Percentiles rank a stretch among this genome's conserved stretches.
These are phyloP conservation scores for Daldinia bambusicola DNA, from an alignment of 495 filamentous ascomycete genomes.

Conservation along the genomic window DNA sequence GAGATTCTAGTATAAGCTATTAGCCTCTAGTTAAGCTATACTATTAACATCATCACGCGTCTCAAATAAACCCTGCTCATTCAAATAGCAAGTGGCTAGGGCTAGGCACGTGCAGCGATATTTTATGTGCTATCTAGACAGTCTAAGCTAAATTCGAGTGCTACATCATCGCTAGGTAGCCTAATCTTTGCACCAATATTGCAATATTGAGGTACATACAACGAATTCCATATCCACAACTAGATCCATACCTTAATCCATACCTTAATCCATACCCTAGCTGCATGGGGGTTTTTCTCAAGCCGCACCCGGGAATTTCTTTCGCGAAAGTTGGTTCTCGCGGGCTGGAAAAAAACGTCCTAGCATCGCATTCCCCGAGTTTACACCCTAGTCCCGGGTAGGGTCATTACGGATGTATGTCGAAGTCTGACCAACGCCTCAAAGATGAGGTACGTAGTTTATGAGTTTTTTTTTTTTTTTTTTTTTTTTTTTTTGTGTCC, in stretches of 20 bases:
- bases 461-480: no score
- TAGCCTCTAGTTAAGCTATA: no score
- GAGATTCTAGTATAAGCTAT: background rate
- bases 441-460: constrained; percentile 82
- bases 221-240: background rate
- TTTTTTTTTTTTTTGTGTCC: no score
- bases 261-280: background rate
- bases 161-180: constrained; percentile 4
- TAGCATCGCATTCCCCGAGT: constrained; percentile 9
- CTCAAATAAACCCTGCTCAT: constrained; percentile 9
- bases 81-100: constrained; percentile 3
- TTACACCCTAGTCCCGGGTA: constrained; percentile 30
- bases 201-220: no score
- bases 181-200: no score
- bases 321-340: constrained; percentile 1
- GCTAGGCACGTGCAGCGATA: constrained; percentile 27
- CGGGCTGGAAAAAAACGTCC: constrained; percentile 2
- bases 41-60: constrained; percentile 5
- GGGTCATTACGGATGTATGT: constrained; percentile 70
- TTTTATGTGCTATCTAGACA: background rate
- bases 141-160: no score
- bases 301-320: background rate
- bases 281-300: background rate
- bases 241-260: no score
- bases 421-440: constrained; percentile 75